phyloP scores from a whole-genome alignment of 192 early-diverging fungal species.

The Backusella circina region DNA sequence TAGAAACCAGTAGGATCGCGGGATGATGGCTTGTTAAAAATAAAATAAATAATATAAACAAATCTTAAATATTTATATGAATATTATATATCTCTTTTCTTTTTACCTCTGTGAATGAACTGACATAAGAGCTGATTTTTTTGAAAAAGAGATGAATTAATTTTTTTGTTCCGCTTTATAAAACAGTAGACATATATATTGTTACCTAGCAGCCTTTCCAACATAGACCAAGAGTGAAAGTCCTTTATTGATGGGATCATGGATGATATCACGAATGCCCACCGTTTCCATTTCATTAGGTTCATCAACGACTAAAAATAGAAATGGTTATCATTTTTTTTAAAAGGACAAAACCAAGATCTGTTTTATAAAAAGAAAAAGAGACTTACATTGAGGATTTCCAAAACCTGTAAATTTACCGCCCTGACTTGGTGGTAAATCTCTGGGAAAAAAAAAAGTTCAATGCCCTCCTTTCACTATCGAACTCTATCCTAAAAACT shows the following conservation, averaged over 20 bases:
- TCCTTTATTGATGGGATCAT: slow-evolving; percentile 66
- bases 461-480: not conserved
- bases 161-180: too few relatives aligned
- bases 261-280: slow-evolving; percentile 56
- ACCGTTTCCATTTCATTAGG: slow-evolving; percentile 14
- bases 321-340: too few relatives aligned
- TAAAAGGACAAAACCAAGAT: too few relatives aligned
- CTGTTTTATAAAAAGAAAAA: too few relatives aligned
- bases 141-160: too few relatives aligned
- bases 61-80: too few relatives aligned
- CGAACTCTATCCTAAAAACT: not conserved
- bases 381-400: slow-evolving; percentile 43
- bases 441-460: not conserved
- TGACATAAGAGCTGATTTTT: slow-evolving; percentile 61
- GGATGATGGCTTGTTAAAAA: not conserved
- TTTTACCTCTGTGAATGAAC: slow-evolving; percentile 52
- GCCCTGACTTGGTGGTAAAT: slow-evolving; percentile 65
- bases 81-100: not conserved
- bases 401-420: slow-evolving; percentile 78
- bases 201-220: slow-evolving; percentile 35
- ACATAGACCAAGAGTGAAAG: slow-evolving; percentile 54
- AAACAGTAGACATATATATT: too few relatives aligned
- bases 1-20: not conserved
- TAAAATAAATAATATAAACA: not conserved
- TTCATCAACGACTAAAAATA: not conserved